Evolutionary conservation across 2,329 filamentous ascomycete species (phyloP), one percentile per base, ranked within the genome.

Genomic region (Acrocalymma vagum): DNA sequence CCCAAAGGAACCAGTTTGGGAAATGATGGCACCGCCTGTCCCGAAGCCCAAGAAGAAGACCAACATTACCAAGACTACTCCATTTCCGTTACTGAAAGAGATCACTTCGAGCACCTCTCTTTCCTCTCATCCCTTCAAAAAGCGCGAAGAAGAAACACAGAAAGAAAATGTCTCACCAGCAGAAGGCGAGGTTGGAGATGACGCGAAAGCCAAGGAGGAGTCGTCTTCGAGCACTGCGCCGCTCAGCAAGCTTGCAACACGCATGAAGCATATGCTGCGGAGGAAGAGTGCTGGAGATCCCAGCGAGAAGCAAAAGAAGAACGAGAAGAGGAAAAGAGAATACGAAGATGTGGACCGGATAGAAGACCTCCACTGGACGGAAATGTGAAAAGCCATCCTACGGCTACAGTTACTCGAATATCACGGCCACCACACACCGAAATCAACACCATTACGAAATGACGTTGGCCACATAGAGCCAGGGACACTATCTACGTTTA

Each of bases 281-380:
- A 45, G 60, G 15, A 61, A 55, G 42, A 54, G 53, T 23, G 51
- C 53, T 9, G 41, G 41, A 16, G 51, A 52, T 16, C 35, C 47
- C 24, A 53, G 43, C 42, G 47, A 42, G 26, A 26, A 20, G 2
- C 23, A 32, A 23, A 56, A 62, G 36, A 58, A 61, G 44, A 59
- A 58, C 20, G 51, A 62, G 34, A 64, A 60, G 39, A 56, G 52
- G 35, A 39, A 45, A 29, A 53, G 50, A 28, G 42, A 53, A 16
- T 50, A 57, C 8, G 46, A 58, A 11, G 61, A 67, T 15, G 43
- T 67, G 3, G 61, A 63, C 21, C 55, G 58, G 10, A 48, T 65
- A 28, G 66, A 68, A 29, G 58, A 61, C 15, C 46, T 60, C 4
- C 66, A 70, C 38, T 70, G 66, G 66, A 63, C 66, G 7, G 66